These are phyloP conservation scores for Malania oleifera DNA, from an alignment of 164 flowering plant genomes.

Conservation along the genomic window DNA sequence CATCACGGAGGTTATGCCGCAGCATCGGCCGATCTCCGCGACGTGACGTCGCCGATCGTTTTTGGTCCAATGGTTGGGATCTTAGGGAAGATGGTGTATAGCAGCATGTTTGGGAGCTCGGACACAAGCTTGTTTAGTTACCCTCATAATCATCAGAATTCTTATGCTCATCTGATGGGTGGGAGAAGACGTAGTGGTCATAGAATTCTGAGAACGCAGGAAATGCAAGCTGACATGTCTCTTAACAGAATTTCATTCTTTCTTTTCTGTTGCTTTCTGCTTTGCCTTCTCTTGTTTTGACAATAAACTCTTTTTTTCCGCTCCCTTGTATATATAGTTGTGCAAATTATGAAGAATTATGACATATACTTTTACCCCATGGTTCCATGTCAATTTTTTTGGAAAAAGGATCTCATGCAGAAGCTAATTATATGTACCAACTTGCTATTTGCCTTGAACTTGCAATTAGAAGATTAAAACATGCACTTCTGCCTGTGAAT, in stretches of 20 bases:
- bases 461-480: too few relatives aligned
- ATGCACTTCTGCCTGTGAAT: too few relatives aligned
- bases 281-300: constrained; percentile 54
- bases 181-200: constrained; percentile 21
- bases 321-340: neutral
- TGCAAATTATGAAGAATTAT: too few relatives aligned
- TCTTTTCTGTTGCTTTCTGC: constrained; percentile 40
- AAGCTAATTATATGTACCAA: too few relatives aligned
- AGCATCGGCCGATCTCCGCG: constrained; percentile 22
- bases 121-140: constrained; percentile 23
- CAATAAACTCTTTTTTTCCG: neutral
- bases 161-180: constrained; percentile 23
- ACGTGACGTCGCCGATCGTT: constrained; percentile 18
- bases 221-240: constrained; percentile 35
- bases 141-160: constrained; percentile 26
- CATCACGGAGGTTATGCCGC: constrained; percentile 16
- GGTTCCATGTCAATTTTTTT: too few relatives aligned
- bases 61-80: constrained; percentile 37
- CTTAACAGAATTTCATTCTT: constrained; percentile 43
- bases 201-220: constrained; percentile 37
- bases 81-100: constrained; percentile 51
- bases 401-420: too few relatives aligned
- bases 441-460: too few relatives aligned
- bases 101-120: constrained; percentile 46
- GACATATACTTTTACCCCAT: too few relatives aligned